Evolutionary conservation across 2,329 filamentous ascomycete genomes (phyloP).

Genomic region (Botrytis aclada): DNA sequence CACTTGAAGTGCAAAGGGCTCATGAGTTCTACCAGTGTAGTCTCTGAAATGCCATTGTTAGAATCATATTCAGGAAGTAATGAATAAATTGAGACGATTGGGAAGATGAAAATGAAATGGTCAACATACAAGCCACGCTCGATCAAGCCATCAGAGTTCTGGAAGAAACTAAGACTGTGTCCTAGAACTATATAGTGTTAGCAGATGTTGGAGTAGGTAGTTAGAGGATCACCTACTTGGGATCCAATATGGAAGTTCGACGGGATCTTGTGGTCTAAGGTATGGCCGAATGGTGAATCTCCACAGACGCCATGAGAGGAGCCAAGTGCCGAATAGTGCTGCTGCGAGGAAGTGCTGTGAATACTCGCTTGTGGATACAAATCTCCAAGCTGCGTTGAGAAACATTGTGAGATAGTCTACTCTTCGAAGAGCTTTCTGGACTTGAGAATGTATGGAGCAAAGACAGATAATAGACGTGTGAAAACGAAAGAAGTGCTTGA

Average conservation of each 20-base stretch:
- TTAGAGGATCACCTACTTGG: slow-evolving; percentile 5
- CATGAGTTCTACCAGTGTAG: neutral
- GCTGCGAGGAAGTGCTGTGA: neutral
- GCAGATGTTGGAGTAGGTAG: neutral
- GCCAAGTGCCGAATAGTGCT: neutral
- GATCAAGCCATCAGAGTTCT: slow-evolving; percentile 7
- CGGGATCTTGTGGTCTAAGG: slow-evolving; percentile 11
- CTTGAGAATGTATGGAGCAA: neutral
- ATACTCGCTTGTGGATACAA: neutral
- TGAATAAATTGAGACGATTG: neutral
- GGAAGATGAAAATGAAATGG: neutral
- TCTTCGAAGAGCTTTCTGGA: neutral
- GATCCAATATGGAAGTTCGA: slow-evolving; percentile 18
- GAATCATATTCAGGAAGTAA: neutral
- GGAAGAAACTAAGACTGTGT: slow-evolving; percentile 7
- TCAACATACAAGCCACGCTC: neutral
- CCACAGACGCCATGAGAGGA: slow-evolving; percentile 16
- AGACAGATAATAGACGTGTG: neutral
- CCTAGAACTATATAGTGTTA: neutral
- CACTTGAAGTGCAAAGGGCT: slow-evolving; percentile 8
- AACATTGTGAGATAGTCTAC: neutral
- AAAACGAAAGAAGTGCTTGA: neutral
- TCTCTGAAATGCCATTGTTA: neutral
- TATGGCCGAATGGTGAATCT: slow-evolving; percentile 13
- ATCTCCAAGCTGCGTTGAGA: neutral